Evolutionary conservation across 2,329 filamentous ascomycete genomes (phyloP).

Genomic region (Arthroderma uncinatum): DNA sequence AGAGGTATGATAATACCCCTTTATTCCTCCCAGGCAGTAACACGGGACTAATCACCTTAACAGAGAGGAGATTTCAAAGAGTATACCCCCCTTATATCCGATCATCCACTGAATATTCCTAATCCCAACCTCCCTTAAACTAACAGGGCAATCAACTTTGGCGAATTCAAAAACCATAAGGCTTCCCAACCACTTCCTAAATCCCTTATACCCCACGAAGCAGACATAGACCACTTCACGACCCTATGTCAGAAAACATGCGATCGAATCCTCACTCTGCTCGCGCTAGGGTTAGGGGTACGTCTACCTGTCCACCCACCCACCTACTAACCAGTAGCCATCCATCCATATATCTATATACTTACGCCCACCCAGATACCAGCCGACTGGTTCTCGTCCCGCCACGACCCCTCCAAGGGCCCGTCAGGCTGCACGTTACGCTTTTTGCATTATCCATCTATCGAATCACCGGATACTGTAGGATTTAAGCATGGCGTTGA

Average conservation of each 20-base stretch:
- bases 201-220: constrained; percentile 49
- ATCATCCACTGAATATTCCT: background rate
- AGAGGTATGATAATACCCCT: constrained; percentile 44
- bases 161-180: constrained; percentile 57
- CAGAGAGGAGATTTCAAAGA: constrained; percentile 81
- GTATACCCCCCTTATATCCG: constrained; percentile 35
- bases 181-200: constrained; percentile 66
- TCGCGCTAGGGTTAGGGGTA: constrained; percentile 65
- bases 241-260: constrained; percentile 61
- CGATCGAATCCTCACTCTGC: constrained; percentile 59
- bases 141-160: constrained; percentile 86
- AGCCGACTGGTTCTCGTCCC: constrained; percentile 47
- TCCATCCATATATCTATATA: background rate
- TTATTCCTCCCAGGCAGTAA: constrained; percentile 6
- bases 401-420: constrained; percentile 45
- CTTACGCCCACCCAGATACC: constrained; percentile 28
- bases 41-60: background rate
- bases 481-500: constrained; percentile 45
- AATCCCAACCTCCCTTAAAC: too few species aligned
- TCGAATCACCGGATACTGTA: constrained; percentile 33
- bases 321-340: constrained; percentile 5
- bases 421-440: constrained; percentile 52
- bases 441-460: constrained; percentile 60
- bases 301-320: constrained; percentile 10
- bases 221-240: constrained; percentile 56